A percentile compares a stretch with the other conserved stretches of the same genome.
phyloP scores from a whole-genome alignment of 768 basidiomycete species.

The Floccularia luteovirens region DNA sequence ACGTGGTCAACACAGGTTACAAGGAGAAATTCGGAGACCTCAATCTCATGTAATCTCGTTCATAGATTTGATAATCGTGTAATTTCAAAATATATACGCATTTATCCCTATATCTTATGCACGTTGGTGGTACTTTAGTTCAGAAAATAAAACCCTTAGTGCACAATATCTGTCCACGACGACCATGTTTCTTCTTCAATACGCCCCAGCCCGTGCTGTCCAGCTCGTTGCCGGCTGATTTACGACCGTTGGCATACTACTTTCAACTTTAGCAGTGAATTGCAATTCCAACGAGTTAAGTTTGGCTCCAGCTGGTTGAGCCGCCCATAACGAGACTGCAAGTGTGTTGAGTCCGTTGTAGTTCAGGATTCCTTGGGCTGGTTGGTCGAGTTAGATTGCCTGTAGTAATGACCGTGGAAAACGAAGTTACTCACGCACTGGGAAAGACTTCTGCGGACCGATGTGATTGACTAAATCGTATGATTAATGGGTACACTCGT shows the following conservation, averaged over 20 bases:
- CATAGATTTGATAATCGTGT: slow-evolving; percentile 10
- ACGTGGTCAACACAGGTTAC: slow-evolving; percentile 45
- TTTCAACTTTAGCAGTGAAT: slow-evolving; percentile 29
- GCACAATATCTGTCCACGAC: too few species aligned
- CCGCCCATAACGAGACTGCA: slow-evolving; percentile 41
- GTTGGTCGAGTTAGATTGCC: neutral
- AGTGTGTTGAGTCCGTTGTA: slow-evolving; percentile 40
- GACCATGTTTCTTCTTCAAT: too few species aligned
- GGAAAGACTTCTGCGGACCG: slow-evolving; percentile 33
- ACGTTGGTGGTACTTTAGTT: too few species aligned
- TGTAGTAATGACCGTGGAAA: neutral
- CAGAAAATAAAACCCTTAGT: too few species aligned
- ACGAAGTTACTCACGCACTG: slow-evolving; percentile 26
- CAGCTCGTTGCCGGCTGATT: slow-evolving; percentile 26
- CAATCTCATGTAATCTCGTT: slow-evolving; percentile 65
- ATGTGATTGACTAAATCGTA: slow-evolving; percentile 27
- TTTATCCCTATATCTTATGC: too few species aligned
- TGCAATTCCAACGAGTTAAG: slow-evolving; percentile 29
- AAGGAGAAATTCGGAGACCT: slow-evolving; percentile 97
- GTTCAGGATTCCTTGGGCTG: slow-evolving; percentile 43
- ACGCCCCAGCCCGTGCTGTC: slow-evolving; percentile 22
- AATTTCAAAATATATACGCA: too few species aligned
- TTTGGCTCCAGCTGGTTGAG: slow-evolving; percentile 29
- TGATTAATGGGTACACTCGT: neutral
- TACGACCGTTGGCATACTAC: slow-evolving; percentile 22